A percentile compares a stretch with the other conserved stretches of the same genome.
These are phyloP conservation scores for Aspergillus pseudonomiae DNA, from an alignment of 2,329 filamentous ascomycete species.

Conservation along the genomic window DNA sequence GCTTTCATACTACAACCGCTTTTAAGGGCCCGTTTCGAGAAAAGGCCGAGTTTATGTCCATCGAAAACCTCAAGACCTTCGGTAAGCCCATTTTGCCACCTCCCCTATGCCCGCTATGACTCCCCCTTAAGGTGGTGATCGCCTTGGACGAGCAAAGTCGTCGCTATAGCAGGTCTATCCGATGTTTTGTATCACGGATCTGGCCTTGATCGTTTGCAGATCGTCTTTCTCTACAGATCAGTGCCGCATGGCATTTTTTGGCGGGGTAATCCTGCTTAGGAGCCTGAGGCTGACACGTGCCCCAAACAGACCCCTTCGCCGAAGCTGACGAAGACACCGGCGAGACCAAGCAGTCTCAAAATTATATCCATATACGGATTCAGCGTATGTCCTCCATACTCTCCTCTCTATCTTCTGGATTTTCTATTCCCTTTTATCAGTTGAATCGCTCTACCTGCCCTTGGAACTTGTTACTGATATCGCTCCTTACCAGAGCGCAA, in stretches of 20 bases:
- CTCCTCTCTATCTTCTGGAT: background rate
- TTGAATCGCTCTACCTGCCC: slow-evolving; percentile 11
- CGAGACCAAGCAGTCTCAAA: slow-evolving; percentile 92
- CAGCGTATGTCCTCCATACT: slow-evolving; percentile 71
- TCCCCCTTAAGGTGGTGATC: background rate
- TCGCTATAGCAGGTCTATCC: background rate
- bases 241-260: slow-evolving; percentile 19
- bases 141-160: background rate
- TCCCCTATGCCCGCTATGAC: slow-evolving; percentile 16
- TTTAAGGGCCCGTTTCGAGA: slow-evolving; percentile 53
- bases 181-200: background rate
- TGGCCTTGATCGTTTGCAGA: background rate
- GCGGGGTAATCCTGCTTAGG: slow-evolving; percentile 42
- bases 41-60: slow-evolving; percentile 94
- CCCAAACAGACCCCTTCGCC: slow-evolving; percentile 91
- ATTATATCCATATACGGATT: slow-evolving; percentile 99
- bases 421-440: background rate
- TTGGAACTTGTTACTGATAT: slow-evolving; percentile 24
- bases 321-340: slow-evolving; percentile 99
- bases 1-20: slow-evolving; percentile 37
- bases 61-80: slow-evolving; percentile 98
- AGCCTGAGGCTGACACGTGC: slow-evolving; percentile 37
- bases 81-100: slow-evolving; percentile 61
- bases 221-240: background rate
- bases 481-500: slow-evolving; percentile 75